Conservation (phyloP, 2,329 filamentous ascomycete genomes). For the Colletotrichum sp. region DNA sequence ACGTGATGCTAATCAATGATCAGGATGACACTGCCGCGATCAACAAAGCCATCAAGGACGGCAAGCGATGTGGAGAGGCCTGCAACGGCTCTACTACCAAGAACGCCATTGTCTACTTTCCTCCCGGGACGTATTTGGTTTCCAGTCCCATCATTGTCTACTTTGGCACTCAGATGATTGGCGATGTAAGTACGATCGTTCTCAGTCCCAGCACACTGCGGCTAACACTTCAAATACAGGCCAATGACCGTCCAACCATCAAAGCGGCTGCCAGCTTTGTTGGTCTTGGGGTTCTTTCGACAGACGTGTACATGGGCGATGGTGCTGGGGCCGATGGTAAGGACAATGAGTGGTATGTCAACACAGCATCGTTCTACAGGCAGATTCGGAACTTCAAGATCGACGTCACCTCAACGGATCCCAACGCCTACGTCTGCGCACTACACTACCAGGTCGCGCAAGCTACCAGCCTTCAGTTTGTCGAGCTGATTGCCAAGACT, state of each 20-base stretch:
- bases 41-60: slow-evolving; percentile 38
- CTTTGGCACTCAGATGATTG: slow-evolving; percentile 17
- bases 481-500: slow-evolving; percentile 43
- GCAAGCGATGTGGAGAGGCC: slow-evolving; percentile 15
- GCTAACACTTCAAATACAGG: background rate
- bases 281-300: slow-evolving; percentile 61
- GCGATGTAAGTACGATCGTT: background rate
- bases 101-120: slow-evolving; percentile 24
- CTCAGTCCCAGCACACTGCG: rapidly evolving
- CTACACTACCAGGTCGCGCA: slow-evolving; percentile 63
- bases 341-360: background rate
- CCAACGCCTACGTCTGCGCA: background rate
- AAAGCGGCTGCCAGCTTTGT: slow-evolving; percentile 57
- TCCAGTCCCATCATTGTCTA: slow-evolving; percentile 2
- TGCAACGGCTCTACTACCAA: slow-evolving; percentile 20
- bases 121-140: slow-evolving; percentile 20
- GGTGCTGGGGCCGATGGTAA: slow-evolving; percentile 37
- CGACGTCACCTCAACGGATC: background rate
- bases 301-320: slow-evolving; percentile 34
- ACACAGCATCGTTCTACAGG: slow-evolving; percentile 33
- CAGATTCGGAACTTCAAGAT: background rate
- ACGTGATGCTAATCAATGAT: background rate
- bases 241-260: slow-evolving; percentile 48
- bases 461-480: slow-evolving; percentile 56
- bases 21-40: slow-evolving; percentile 52